Percentiles rank a stretch among this genome's conserved stretches.
Conservation (phyloP, 2,329 filamentous ascomycete genomes). For the Ophiostoma ips region DNA sequence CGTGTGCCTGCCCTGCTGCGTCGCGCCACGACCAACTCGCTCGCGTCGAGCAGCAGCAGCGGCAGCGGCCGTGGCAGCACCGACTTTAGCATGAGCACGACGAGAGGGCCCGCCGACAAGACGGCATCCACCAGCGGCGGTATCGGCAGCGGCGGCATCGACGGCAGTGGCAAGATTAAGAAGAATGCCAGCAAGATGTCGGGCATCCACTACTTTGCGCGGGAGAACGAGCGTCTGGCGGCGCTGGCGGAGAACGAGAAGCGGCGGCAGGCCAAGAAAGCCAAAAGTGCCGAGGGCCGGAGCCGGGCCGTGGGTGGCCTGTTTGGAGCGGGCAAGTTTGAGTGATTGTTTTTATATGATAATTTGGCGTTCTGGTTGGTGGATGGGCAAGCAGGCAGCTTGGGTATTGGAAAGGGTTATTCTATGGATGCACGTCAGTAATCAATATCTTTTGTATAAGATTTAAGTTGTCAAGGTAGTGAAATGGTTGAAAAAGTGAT, state of each 20-base stretch:
- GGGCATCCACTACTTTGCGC: conserved; percentile 45
- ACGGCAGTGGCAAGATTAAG: conserved; percentile 22
- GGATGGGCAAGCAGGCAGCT: too few species aligned
- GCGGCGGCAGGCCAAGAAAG: conserved; percentile 43
- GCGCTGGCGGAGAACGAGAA: conserved; percentile 42
- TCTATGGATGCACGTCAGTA: too few species aligned
- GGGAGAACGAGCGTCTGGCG: conserved; percentile 43
- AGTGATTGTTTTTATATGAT: conserved; percentile 22
- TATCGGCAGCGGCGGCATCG: conserved; percentile 20
- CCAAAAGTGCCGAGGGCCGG: conserved; percentile 42
- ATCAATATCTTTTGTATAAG: too few species aligned
- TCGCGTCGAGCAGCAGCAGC: conserved; percentile 26
- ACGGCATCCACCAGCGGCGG: neutral
- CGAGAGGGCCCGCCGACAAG: neutral
- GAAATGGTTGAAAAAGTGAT: too few species aligned
- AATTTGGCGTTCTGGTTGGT: neutral
- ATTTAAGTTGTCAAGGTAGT: too few species aligned
- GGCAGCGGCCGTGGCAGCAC: conserved; percentile 20
- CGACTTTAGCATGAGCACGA: conserved; percentile 11
- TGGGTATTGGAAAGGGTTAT: too few species aligned
- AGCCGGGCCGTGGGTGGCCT: conserved; percentile 43
- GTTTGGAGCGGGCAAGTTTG: conserved; percentile 42
- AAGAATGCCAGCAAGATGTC: conserved; percentile 47
- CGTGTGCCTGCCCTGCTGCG: conserved; percentile 58
- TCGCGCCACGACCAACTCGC: conserved; percentile 56